Evolutionary conservation across 2,329 filamentous ascomycete species (phyloP), one percentile per base, ranked within the genome.

Genomic region (Talaromyces atroroseus): DNA sequence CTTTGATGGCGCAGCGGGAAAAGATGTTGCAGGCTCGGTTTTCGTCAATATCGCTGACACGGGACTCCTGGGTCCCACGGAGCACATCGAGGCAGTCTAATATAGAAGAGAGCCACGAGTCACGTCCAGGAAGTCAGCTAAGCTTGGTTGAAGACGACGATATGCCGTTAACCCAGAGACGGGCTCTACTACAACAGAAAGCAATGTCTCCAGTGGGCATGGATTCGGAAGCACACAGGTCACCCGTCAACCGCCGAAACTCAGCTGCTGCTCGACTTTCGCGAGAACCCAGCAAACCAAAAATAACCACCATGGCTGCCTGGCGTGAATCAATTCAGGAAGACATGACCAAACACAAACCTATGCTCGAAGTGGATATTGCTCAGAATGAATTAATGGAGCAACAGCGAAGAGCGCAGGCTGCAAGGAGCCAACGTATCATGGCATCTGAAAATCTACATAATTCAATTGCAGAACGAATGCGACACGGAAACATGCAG

Each of bases 401-500:
- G 62, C 82, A 81, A 61, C 82, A 85, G 61, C 82, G 58, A 18
- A 54, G 83, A 29, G 83, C 84, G 65, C 80, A 83, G 52, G 78
- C 82, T 65, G 78, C 79, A 52, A 79, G 80, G 52, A 82, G 86
- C 67, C 76, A 80, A 64, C 81, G 84, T 63, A 78, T 79, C 55
- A 73, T 77, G 44, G 82, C 81, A 49, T 81, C 80, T 61, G 79
- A 83, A 60, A 76, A 81, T 54, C 77, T 79, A 5, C 84, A 89
- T 14, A 81, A 81, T 50, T 79, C 80, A 38, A 85, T 90, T 64
- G 87, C 90, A 61, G 83, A 87, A 69, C 80, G 83, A 61, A 94
- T 95, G 88, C 80, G 89, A 54, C 84, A 82, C 16, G 86, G 86
- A 0, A 83, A 88, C 61, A 82, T 95, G 76, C 77, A 88, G 52